These are phyloP conservation scores for Cytospora piceae DNA, from an alignment of 2,329 filamentous ascomycete genomes.

Conservation along the genomic window DNA sequence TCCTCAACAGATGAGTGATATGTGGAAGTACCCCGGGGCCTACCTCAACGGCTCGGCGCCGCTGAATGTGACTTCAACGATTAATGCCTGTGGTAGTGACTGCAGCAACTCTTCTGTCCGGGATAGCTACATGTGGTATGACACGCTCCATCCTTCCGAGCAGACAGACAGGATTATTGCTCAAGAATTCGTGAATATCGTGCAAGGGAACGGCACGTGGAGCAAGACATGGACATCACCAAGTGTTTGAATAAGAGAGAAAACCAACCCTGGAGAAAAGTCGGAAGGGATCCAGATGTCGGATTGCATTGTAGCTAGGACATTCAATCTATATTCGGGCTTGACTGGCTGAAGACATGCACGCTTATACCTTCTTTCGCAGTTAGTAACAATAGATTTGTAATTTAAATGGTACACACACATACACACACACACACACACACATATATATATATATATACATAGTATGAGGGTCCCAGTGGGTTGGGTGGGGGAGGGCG, in stretches of 20 bases:
- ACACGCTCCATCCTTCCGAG: constrained; percentile 61
- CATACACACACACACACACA: too few relatives aligned
- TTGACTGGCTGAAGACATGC: too few relatives aligned
- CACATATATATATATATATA: too few relatives aligned
- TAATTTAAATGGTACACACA: not conserved
- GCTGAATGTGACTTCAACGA: constrained; percentile 54
- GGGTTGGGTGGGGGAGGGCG: not conserved
- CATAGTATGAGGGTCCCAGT: not conserved
- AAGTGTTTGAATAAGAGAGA: not conserved
- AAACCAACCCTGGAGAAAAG: too few relatives aligned
- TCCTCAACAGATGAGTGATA: constrained; percentile 50
- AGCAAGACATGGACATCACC: constrained; percentile 24
- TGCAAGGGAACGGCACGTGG: constrained; percentile 45
- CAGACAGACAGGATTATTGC: constrained; percentile 58
- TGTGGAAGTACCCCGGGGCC: constrained; percentile 53
- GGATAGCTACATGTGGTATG: constrained; percentile 60
- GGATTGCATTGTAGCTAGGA: not conserved
- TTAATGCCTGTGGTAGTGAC: constrained; percentile 46
- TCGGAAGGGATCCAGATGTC: too few relatives aligned
- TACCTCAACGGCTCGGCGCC: constrained; percentile 60
- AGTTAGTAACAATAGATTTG: not conserved
- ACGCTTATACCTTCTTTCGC: too few relatives aligned
- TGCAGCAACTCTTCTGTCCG: constrained; percentile 42
- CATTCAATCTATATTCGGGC: too few relatives aligned
- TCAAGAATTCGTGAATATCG: constrained; percentile 55